These are phyloP conservation scores for Orbilia blumenaviensis DNA, from an alignment of 2,329 filamentous ascomycete genomes.

Conservation along the genomic window DNA sequence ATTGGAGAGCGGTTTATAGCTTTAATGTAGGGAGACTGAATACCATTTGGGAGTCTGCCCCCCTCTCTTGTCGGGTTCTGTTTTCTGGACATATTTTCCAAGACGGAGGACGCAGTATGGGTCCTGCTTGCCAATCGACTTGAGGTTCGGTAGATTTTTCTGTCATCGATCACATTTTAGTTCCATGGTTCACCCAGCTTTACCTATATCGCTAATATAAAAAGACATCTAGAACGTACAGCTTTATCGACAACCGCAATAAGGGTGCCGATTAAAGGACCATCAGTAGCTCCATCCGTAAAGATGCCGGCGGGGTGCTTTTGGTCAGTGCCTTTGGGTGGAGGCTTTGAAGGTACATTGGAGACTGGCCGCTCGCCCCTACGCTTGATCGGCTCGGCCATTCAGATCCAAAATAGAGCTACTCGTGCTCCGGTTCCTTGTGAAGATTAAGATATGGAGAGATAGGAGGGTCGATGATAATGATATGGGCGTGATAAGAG, in stretches of 20 bases:
- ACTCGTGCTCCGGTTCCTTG: slow-evolving; percentile 2
- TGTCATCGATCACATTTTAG: slow-evolving; percentile 21
- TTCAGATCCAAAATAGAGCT: slow-evolving; percentile 26
- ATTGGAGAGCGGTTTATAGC: too few relatives aligned
- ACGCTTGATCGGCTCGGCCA: slow-evolving; percentile 48
- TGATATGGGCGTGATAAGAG: too few relatives aligned
- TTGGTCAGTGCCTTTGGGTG: slow-evolving; percentile 49
- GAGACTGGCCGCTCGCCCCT: slow-evolving; percentile 35
- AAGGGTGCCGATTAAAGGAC: slow-evolving; percentile 82
- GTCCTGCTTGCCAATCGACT: slow-evolving; percentile 98
- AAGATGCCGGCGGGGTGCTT: slow-evolving; percentile 57
- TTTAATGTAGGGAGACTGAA: too few relatives aligned
- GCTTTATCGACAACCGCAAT: slow-evolving; percentile 92
- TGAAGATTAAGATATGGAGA: not conserved
- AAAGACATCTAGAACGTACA: slow-evolving; percentile 25
- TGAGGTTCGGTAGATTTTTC: slow-evolving; percentile 95
- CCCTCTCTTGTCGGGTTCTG: slow-evolving; percentile 88
- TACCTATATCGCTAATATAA: not conserved
- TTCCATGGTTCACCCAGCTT: not conserved
- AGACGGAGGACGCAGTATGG: slow-evolving; percentile 93
- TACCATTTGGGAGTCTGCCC: slow-evolving; percentile 96
- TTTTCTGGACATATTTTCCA: slow-evolving; percentile 98
- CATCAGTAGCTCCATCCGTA: slow-evolving; percentile 57
- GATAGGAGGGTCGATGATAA: not conserved
- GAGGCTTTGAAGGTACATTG: slow-evolving; percentile 24